Percentiles rank a stretch among this genome's conserved stretches.
Evolutionary conservation across 495 filamentous ascomycete species (phyloP).

Genomic region (Aspergillus avenaceus): DNA sequence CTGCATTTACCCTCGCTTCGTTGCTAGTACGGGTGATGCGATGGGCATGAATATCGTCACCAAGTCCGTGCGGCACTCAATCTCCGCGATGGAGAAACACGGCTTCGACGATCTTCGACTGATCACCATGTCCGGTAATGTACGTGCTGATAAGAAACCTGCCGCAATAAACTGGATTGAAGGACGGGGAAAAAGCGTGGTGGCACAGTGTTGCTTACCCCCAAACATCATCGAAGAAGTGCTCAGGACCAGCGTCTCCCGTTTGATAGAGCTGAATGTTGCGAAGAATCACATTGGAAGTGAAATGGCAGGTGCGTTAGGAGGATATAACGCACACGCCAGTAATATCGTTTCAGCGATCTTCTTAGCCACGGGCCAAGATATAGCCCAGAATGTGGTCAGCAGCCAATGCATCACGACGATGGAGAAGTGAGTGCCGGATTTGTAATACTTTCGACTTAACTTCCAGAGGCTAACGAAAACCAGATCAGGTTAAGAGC

Average conservation of each 20-base stretch:
- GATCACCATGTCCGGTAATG: conserved; percentile 95
- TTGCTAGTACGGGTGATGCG: conserved; percentile 95
- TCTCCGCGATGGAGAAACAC: conserved; percentile 84
- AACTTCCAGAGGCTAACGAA: too few species aligned
- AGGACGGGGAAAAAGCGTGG: conserved; percentile 92
- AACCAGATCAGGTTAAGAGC: too few species aligned
- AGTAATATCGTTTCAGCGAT: conserved; percentile 96
- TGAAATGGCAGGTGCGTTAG: conserved; percentile 93
- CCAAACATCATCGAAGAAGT: conserved; percentile 79
- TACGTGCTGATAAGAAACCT: conserved; percentile 97
- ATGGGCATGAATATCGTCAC: conserved; percentile 99
- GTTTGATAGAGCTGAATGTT: conserved; percentile 85
- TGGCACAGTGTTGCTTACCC: conserved; percentile 96
- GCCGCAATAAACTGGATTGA: conserved; percentile 99
- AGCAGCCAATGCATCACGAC: conserved; percentile 96
- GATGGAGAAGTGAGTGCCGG: conserved; percentile 97
- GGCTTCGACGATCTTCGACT: conserved; percentile 97
- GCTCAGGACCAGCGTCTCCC: conserved; percentile 87
- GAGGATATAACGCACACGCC: conserved; percentile 97
- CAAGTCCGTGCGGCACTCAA: conserved; percentile 93
- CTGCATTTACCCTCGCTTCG: conserved; percentile 94
- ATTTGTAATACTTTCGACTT: too few species aligned
- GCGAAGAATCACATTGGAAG: conserved; percentile 95
- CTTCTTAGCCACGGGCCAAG: conserved; percentile 95
- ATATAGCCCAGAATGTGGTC: conserved; percentile 96